Conservation (phyloP, 768 basidiomycete species). For the Tylopilus rubrobrunneus region DNA sequence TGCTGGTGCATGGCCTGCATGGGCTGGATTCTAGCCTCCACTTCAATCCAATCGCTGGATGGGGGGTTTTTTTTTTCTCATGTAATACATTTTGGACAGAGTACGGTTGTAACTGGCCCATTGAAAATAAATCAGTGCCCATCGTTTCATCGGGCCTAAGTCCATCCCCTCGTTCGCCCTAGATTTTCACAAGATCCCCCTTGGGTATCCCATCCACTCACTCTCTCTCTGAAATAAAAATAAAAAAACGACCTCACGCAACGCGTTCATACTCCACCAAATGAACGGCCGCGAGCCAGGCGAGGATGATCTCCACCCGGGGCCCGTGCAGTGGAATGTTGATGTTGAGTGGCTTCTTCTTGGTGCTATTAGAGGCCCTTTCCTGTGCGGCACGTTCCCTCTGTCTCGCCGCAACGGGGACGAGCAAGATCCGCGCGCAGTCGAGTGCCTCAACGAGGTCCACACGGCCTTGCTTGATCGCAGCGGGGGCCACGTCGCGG, state of each 20-base stretch:
- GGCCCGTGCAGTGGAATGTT: conserved; percentile 85
- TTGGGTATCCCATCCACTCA: not conserved
- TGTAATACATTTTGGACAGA: not conserved
- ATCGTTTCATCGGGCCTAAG: not conserved
- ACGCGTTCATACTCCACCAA: conserved; percentile 62
- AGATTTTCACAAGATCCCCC: conserved; percentile 1
- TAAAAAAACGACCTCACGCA: conserved; percentile 11
- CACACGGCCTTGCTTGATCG: conserved; percentile 18
- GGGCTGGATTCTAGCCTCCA: not conserved
- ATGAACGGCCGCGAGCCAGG: conserved; percentile 82
- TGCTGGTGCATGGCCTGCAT: conserved; percentile 17
- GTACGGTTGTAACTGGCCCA: not conserved
- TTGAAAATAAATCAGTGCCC: not conserved
- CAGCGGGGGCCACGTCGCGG: conserved; percentile 12
- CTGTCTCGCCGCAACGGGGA: conserved; percentile 64
- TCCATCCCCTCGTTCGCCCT: not conserved
- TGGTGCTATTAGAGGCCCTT: conserved; percentile 34
- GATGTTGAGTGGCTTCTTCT: conserved; percentile 63
- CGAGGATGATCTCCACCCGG: conserved; percentile 78
- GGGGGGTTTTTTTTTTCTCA: not conserved
- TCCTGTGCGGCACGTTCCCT: conserved; percentile 56
- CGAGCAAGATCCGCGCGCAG: conserved; percentile 66
- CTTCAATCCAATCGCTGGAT: too few species aligned
- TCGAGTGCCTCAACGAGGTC: conserved; percentile 59
- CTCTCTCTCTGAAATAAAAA: not conserved